A percentile compares a stretch with the other conserved stretches of the same genome.
phyloP scores from a whole-genome alignment of 192 early-diverging fungal species.

The Hyaloraphidium curvatum region DNA sequence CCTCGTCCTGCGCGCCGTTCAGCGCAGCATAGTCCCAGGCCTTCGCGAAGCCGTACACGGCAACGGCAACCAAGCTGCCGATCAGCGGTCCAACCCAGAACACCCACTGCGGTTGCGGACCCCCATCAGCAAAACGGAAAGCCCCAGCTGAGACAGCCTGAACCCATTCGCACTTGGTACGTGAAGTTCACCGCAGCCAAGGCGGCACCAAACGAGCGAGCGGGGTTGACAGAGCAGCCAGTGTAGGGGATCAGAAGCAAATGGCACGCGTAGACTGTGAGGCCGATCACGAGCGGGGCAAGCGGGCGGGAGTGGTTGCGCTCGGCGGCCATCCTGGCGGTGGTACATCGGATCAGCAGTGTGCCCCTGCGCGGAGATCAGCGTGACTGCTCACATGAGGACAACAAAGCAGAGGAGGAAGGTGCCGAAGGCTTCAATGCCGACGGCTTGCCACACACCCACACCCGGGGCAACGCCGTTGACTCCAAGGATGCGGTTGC shows the following conservation, averaged over 20 bases:
- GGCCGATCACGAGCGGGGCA: neutral
- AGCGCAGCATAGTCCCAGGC: no score
- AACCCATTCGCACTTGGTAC: neutral
- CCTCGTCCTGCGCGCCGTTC: no score
- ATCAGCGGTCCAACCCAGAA: conserved; percentile 38
- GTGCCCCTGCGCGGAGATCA: conserved; percentile 23
- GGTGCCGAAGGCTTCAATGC: conserved; percentile 22
- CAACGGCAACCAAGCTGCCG: conserved; percentile 20
- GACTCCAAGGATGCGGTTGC: conserved; percentile 11
- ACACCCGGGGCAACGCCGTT: conserved; percentile 11
- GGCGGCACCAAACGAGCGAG: conserved; percentile 37
- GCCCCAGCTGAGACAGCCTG: neutral
- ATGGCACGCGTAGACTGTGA: conserved; percentile 20
- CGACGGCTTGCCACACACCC: conserved; percentile 12
- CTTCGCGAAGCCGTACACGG: no score
- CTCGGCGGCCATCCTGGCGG: conserved; percentile 6
- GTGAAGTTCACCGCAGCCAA: conserved; percentile 17
- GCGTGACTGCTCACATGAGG: conserved; percentile 18
- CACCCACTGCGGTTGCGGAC: conserved; percentile 27
- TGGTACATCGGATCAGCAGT: conserved; percentile 16
- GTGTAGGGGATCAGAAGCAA: conserved; percentile 19
- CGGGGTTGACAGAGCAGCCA: conserved; percentile 43
- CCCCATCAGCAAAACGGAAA: neutral
- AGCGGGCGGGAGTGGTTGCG: neutral
- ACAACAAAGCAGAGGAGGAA: no score